A percentile compares a stretch with the other conserved stretches of the same genome.
phyloP scores from a whole-genome alignment of 192 early-diverging fungal genomes.

The Podila minutissima region DNA sequence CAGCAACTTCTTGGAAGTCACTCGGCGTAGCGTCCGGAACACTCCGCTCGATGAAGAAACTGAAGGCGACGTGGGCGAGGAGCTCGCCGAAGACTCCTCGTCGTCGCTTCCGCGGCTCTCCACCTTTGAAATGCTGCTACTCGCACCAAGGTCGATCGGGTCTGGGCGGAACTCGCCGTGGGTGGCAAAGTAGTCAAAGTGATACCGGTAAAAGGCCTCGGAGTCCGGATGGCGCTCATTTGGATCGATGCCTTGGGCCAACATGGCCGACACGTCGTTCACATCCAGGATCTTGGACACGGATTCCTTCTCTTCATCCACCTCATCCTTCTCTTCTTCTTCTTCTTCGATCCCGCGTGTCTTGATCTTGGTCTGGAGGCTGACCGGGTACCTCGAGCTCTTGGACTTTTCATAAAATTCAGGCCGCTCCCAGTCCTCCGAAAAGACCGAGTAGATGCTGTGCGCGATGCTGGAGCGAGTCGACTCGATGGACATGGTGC shows the following conservation, averaged over 20 bases:
- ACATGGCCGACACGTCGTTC: constrained; percentile 23
- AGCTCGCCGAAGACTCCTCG: not conserved
- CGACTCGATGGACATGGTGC: constrained; percentile 1
- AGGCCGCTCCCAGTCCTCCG: constrained; percentile 28
- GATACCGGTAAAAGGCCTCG: constrained; percentile 11
- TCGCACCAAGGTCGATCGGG: not conserved
- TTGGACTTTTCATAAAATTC: constrained; percentile 15
- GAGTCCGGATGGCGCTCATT: constrained; percentile 15
- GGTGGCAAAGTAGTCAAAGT: constrained; percentile 9
- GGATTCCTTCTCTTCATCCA: not conserved
- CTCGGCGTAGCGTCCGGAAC: not conserved
- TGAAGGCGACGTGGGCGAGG: not conserved
- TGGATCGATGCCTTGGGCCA: constrained; percentile 10
- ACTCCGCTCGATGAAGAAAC: not conserved
- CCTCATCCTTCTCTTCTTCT: not conserved
- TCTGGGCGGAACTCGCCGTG: constrained; percentile 5
- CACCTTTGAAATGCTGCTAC: not conserved
- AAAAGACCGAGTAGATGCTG: constrained; percentile 28
- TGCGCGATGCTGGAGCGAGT: constrained; percentile 4
- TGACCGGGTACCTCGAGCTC: constrained; percentile 14
- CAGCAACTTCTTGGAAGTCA: not conserved
- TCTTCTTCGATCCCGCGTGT: not conserved
- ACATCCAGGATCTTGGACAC: constrained; percentile 12
- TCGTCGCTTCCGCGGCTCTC: not conserved
- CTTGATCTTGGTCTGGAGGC: constrained; percentile 7